These are phyloP conservation scores for Ampelomyces quisqualis DNA, from an alignment of 2,329 filamentous ascomycete genomes.

Conservation along the genomic window DNA sequence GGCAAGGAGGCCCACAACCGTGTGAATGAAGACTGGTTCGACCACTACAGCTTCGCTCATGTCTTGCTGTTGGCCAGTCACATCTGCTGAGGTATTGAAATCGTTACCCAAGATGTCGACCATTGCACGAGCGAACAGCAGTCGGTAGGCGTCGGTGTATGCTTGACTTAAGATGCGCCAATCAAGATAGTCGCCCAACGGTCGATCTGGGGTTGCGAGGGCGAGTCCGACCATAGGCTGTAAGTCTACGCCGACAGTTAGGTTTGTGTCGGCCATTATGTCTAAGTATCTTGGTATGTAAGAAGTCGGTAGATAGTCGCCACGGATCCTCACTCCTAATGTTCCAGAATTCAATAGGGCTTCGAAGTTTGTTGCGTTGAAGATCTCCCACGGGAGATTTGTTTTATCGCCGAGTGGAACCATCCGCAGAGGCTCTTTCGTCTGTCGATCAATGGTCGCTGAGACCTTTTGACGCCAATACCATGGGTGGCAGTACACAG, in stretches of 20 bases:
- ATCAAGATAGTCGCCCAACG: conserved; percentile 40
- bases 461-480: conserved; percentile 53
- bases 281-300: conserved; percentile 14
- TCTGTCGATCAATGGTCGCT: conserved; percentile 40
- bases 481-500: conserved; percentile 21
- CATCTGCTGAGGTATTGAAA: conserved; percentile 5
- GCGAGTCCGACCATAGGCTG: conserved; percentile 44
- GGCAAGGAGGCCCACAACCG: conserved; percentile 41
- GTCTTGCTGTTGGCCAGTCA: conserved; percentile 19
- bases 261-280: conserved; percentile 4
- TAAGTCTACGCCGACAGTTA: conserved; percentile 8
- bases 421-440: conserved; percentile 4
- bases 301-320: conserved; percentile 11
- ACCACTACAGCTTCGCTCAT: conserved; percentile 40
- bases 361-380: conserved; percentile 47
- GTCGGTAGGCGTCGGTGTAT: conserved; percentile 46
- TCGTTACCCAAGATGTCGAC: conserved; percentile 28
- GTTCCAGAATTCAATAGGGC: conserved; percentile 12
- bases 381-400: conserved; percentile 25
- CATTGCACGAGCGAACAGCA: conserved; percentile 47
- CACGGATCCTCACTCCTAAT: background rate
- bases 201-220: conserved; percentile 27
- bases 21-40: conserved; percentile 42
- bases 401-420: conserved; percentile 24
- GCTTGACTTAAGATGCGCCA: conserved; percentile 33